Evolutionary conservation across 2,329 filamentous ascomycete genomes (phyloP), one percentile per base, ranked within the genome.

Genomic region (Microdochium bolleyi): DNA sequence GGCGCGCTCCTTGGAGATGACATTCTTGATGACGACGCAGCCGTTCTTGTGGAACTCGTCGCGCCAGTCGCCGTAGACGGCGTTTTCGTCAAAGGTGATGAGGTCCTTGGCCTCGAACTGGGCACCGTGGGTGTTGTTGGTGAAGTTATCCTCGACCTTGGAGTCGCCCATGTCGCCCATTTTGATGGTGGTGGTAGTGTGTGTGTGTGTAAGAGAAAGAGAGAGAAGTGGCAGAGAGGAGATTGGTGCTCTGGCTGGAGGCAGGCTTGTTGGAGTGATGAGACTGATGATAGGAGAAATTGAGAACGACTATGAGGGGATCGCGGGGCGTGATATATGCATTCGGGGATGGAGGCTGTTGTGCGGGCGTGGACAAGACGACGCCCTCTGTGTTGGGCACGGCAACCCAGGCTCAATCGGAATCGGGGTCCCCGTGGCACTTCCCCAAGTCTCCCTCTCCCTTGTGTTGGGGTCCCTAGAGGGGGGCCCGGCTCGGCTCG

Each of bases 41-140:
- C 72, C 73, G 51, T 73, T 61, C 41, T 62, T 60, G 57, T 69
- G 63, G 52, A 75, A 70, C n/a, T 75, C 70, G 50, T 73, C 71
- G 3, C 72, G 66, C 71, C 70, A 74, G 57, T 74, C 71, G 34
- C 65, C 64, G 54, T 70, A 69, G 24, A 59, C 48, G 59, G 64
- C 53, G 58, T 50, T 56, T 4, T 54, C 44, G 24, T 62, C 57
- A 22, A 61, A 61, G 10, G 55, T 57, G 48, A 62, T 51, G 1
- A 60, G 53, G n/a, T 62, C 58, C 46, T 61, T 62, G 49, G 54
- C 59, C 54, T 61, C 60, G n/a, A 57, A 60, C 44, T 57, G 52
- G 1, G 58, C 48, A 16, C 54, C 57, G 2, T 58, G 56, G n/a
- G 56, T 58, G 41, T 52, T 54, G 34, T 38, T 38, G 34, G 7